Evolutionary conservation across 192 early-diverging fungal genomes (phyloP).

Genomic region (Coemansia sp.): DNA sequence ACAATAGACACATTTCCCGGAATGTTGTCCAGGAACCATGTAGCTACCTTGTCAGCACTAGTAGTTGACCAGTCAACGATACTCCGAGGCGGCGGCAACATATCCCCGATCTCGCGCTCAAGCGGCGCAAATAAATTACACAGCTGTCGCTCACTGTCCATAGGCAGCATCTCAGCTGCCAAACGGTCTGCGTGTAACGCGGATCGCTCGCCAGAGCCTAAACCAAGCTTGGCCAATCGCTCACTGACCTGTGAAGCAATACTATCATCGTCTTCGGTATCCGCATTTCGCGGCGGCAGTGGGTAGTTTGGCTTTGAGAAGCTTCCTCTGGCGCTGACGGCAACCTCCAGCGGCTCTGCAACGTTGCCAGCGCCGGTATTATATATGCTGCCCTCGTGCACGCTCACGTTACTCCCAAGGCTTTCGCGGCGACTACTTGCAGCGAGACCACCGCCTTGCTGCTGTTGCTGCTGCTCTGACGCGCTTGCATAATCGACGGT

Average conservation of each 20-base stretch:
- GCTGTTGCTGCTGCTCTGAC: neutral
- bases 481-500: neutral
- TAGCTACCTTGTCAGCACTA: conserved; percentile 47
- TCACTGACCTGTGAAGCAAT: conserved; percentile 51
- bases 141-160: neutral
- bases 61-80: conserved; percentile 49
- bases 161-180: neutral
- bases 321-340: conserved; percentile 37
- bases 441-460: neutral
- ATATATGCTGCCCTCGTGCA: conserved; percentile 26
- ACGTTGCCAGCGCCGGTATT: conserved; percentile 22
- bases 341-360: conserved; percentile 28
- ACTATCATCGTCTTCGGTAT: conserved; percentile 33
- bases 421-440: conserved; percentile 28
- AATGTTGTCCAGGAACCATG: conserved; percentile 55
- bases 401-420: conserved; percentile 34
- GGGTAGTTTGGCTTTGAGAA: conserved; percentile 27
- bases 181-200: neutral
- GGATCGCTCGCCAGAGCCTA: neutral
- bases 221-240: conserved; percentile 28
- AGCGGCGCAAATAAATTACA: conserved; percentile 5
- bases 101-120: conserved; percentile 19
- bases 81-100: conserved; percentile 41
- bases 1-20: conserved; percentile 46
- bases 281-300: conserved; percentile 3